Base-by-base conservation (phyloP, 768 basidiomycete genomes). In the Boletus rex-veris region DNA sequence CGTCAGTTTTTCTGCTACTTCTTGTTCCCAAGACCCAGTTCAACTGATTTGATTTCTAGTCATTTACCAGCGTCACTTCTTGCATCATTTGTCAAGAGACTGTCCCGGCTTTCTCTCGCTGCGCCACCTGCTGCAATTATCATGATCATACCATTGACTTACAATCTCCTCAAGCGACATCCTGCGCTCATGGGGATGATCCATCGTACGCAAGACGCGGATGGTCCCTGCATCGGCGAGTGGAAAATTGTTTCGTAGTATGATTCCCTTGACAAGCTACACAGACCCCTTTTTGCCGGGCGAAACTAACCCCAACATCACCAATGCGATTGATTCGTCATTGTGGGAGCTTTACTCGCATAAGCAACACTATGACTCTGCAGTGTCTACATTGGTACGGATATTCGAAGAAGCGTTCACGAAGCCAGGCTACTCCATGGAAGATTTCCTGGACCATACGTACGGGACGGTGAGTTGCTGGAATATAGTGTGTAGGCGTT, bases 361-460 rank as follows among this genome's bases (percentile, higher is more conserved):
- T 55, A 76, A 80, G 54, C 70, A 76, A 21, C 96, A 99, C 70
- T 98, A 98, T 66, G 85, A 94, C 56, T 74, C 89, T 2, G 81
- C 84, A 1, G 88, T 96, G n/a, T 84, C 90, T n/a, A 91, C 91
- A 0, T 70, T 98, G 43, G 85, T 84, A 28, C 86, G 86, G 64
- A 86, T 99, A 50, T 91, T 97, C 61, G 78, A 79, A 12, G 93
- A 95, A 66, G 86, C 89, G 5, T 97, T 99, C 73, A 98, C 92
- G n/a, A 98, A 96, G 65, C 91, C 87, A 16, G 78, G 77, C 35
- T 98, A 94, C 70, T 75, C 83, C 14, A 82, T 97, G 83, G 96
- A 98, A 60, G 96, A 98, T 67, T 99, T 98, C 70, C 70, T 98
- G 66, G 97, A 98, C 68, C 96, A 98, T 66, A 89, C 90, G 3